Evolutionary conservation across 306 rosid species (phyloP).

Genomic region (Urtica urens): DNA sequence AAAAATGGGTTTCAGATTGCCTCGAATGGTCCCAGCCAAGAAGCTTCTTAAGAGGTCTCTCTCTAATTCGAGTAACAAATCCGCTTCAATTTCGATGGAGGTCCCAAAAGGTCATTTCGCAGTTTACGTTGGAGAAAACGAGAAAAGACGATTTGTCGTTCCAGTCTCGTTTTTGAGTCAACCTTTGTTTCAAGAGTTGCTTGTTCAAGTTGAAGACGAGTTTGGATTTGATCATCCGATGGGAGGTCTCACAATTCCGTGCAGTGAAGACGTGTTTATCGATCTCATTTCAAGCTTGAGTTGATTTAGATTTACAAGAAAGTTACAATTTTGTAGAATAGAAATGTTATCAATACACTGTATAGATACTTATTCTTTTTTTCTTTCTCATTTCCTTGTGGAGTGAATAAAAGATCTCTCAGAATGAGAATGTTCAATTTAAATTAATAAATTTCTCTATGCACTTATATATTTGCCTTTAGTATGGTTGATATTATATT

Average conservation of each 20-base stretch:
- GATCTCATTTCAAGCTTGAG: constrained; percentile 1
- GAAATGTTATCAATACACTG: background rate
- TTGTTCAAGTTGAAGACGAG: background rate
- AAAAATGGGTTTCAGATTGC: constrained; percentile 10
- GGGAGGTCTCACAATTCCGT: constrained; percentile 18
- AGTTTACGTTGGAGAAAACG: constrained; percentile 37
- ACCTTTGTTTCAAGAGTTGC: constrained; percentile 28
- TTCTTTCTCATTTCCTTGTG: background rate
- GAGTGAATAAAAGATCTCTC: background rate
- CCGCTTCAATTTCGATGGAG: constrained; percentile 7
- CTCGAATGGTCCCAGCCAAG: constrained; percentile 4
- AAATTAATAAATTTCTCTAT: too few relatives aligned
- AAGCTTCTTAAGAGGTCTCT: constrained; percentile 7
- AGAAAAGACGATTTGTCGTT: constrained; percentile 11
- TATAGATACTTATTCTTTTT: background rate
- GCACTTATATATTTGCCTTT: too few relatives aligned
- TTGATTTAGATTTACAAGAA: background rate
- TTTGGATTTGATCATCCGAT: constrained; percentile 25
- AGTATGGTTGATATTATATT: too few relatives aligned
- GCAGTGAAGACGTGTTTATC: background rate
- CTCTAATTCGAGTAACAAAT: constrained; percentile 1
- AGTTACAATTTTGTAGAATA: background rate
- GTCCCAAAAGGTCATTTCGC: constrained; percentile 37
- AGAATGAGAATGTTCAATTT: too few relatives aligned
- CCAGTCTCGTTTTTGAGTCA: constrained; percentile 28